Evolutionary conservation across 345 rosid genomes (phyloP), one percentile per base, ranked within the genome.

Genomic region (Tarenaya hassleriana): DNA sequence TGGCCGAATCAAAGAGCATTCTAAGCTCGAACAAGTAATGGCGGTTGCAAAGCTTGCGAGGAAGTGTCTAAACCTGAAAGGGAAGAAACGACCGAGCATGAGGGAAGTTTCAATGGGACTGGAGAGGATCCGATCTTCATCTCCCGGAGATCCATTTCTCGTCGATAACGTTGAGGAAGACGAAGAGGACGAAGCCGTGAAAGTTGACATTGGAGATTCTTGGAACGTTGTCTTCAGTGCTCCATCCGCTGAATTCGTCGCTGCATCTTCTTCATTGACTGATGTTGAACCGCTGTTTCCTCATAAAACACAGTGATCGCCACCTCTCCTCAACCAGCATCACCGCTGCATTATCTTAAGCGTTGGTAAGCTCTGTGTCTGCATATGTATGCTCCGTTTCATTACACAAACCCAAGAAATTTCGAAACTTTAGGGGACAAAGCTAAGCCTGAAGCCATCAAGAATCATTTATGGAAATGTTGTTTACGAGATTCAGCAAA

Each of bases 81-180:
- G 74, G 7, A 60, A 34, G 11, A 47, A 67, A n/a, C 62, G 74
- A 16, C 78, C 81, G 7, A 41, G 58, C 15, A 76, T 73, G 82
- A 70, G 64, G 16, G 38, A 73, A 46, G 78, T 70, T 0, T 31
- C 41, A 1, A 39, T 19, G 58, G 73, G 66, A 10, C 37, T 77
- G 2, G 70, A 51, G 15, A 52, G 19, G 46, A 47, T 50, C 17
- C 38, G 40, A n/a, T n/a, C n/a, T 40, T 48, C 55, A 6, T 11
- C 55, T 9, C 33, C 10, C 2, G 33, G 32, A 40, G 41, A 48
- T 33, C 10, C 18, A 1, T 27, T 45, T 16, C 16, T 7, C 10
- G 33, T 12, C 37, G 34, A 40, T 40, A 29, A 10, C 8, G 29
- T 10, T 16, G 41, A 43, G 17, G 2, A 49, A 10, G 56, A 59